Evolutionary conservation across 2,329 filamentous ascomycete genomes (phyloP).

Genomic region (Trichoderma koningiopsis): DNA sequence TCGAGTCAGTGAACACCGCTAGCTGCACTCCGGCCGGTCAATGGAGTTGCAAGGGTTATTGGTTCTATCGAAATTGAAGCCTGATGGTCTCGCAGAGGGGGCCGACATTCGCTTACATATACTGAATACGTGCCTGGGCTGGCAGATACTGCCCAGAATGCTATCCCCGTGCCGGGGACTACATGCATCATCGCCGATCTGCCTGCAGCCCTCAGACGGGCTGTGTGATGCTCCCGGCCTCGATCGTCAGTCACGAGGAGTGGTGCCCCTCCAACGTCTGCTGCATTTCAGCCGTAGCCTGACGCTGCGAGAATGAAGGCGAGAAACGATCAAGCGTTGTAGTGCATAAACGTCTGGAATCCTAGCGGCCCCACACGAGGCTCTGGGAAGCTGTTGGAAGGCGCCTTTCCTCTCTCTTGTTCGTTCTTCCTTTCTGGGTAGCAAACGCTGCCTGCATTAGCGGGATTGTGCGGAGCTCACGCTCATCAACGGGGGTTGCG

Average conservation of each 20-base stretch:
- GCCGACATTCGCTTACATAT: neutral
- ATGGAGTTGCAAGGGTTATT: conserved; percentile 8
- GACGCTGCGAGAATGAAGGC: neutral
- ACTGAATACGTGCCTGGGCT: neutral
- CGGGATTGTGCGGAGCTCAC: neutral
- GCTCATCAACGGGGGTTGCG: neutral
- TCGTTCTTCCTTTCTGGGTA: neutral
- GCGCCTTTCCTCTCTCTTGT: neutral
- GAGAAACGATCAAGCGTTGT: neutral
- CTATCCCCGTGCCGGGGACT: neutral
- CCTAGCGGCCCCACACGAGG: neutral
- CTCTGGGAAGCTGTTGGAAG: neutral
- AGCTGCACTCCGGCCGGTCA: neutral
- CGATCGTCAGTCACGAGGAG: conserved; percentile 1
- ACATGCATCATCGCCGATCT: conserved; percentile 10
- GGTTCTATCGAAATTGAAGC: neutral
- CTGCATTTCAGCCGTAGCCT: neutral
- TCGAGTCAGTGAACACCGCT: conserved; percentile 3
- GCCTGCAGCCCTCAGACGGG: neutral
- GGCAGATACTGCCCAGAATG: neutral
- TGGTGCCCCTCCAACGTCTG: neutral
- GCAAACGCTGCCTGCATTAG: neutral
- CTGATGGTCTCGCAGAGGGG: neutral
- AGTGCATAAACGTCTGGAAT: conserved; percentile 2
- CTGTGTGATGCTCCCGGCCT: neutral